phyloP scores from a whole-genome alignment of 2,329 filamentous ascomycete genomes.

The Fusarium devonianum region DNA sequence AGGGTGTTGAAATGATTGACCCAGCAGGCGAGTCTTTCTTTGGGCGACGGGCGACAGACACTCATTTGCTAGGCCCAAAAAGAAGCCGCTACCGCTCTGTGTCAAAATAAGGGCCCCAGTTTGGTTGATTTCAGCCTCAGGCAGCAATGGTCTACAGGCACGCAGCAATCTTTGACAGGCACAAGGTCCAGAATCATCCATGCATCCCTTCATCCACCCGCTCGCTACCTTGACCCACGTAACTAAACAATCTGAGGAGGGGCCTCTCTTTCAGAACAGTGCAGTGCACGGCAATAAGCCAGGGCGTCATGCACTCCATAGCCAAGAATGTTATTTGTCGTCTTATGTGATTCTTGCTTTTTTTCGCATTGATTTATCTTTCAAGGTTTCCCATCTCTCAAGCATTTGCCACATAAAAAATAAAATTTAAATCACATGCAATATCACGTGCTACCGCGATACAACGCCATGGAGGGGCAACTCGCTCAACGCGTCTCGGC shows the following conservation, averaged over 20 bases:
- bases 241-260: no score
- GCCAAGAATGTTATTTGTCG: neutral
- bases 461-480: slow-evolving; percentile 2
- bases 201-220: slow-evolving; percentile 20
- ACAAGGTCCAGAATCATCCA: slow-evolving; percentile 7
- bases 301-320: no score
- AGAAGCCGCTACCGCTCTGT: slow-evolving; percentile 34
- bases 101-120: slow-evolving; percentile 21
- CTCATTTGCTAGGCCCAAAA: slow-evolving; percentile 31
- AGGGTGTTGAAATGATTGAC: slow-evolving; percentile 38
- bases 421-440: slow-evolving; percentile 28
- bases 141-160: slow-evolving; percentile 24
- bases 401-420: slow-evolving; percentile 1
- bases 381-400: slow-evolving; percentile 1
- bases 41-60: slow-evolving; percentile 17
- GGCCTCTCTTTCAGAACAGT: no score
- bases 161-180: slow-evolving; percentile 16
- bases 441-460: slow-evolving; percentile 40
- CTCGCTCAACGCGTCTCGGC: slow-evolving; percentile 22
- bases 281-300: slow-evolving; percentile 21
- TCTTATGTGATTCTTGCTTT: neutral
- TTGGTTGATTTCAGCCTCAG: slow-evolving; percentile 39
- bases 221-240: no score
- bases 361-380: neutral
- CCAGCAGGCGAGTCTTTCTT: slow-evolving; percentile 34